A percentile compares a stretch with the other conserved stretches of the same genome.
These are phyloP conservation scores for Pholiota adiposa DNA, from an alignment of 1,284 basidiomycete species.

Conservation along the genomic window DNA sequence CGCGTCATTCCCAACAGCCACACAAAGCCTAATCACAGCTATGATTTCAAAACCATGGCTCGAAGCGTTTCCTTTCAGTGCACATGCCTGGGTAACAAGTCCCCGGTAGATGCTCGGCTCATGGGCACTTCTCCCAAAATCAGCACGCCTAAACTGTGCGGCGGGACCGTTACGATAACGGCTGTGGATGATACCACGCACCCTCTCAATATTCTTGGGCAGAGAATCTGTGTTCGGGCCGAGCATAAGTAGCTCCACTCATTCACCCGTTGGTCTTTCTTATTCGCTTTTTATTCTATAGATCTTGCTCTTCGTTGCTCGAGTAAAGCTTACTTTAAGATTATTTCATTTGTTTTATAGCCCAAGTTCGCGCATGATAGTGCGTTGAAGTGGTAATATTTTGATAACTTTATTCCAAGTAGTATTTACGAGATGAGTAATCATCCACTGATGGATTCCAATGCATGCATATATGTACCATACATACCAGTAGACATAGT, in stretches of 20 bases:
- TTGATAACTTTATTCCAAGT: no score
- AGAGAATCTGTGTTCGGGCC: slow-evolving; percentile 14
- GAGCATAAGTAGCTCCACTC: slow-evolving; percentile 7
- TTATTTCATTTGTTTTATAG: no score
- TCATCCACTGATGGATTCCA: no score
- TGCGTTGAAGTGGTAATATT: no score
- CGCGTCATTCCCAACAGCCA: not conserved
- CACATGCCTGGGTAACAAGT: slow-evolving; percentile 13
- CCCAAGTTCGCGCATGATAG: no score
- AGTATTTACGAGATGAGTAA: no score
- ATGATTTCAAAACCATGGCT: slow-evolving; percentile 9
- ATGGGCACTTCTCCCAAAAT: not conserved
- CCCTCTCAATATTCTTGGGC: slow-evolving; percentile 16
- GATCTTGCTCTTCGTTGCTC: not conserved
- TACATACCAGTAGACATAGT: no score
- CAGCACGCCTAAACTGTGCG: slow-evolving; percentile 11
- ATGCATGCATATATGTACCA: no score
- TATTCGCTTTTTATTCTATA: not conserved
- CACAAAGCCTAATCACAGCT: not conserved
- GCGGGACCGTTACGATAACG: slow-evolving; percentile 15
- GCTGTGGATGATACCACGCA: slow-evolving; percentile 16
- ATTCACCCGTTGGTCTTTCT: not conserved
- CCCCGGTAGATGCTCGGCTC: not conserved
- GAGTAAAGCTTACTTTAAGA: not conserved
- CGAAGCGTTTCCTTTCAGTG: slow-evolving; percentile 11